Percentiles rank a stretch among this genome's conserved stretches.
Conservation (phyloP, 352 stramenopile genomes). For the Albugo candida region DNA sequence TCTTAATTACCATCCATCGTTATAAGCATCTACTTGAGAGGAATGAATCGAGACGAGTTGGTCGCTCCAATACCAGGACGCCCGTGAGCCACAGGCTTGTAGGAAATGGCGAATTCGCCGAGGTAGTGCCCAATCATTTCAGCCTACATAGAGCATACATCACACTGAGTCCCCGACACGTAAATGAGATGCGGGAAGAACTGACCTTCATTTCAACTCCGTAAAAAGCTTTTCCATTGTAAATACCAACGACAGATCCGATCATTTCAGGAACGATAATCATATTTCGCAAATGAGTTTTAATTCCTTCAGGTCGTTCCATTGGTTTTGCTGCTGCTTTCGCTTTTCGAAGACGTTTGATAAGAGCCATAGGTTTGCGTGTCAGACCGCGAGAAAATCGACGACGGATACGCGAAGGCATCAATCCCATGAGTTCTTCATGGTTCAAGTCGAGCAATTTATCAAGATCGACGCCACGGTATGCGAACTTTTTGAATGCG, state of each 20-base stretch:
- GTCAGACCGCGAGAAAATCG: constrained; percentile 98
- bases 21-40: constrained; percentile 86
- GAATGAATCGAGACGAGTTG: constrained; percentile 97
- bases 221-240: constrained; percentile 99
- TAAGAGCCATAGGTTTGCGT: constrained; percentile 98
- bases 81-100: constrained; percentile 96
- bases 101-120: constrained; percentile 98
- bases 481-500: constrained; percentile 99
- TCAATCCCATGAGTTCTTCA: constrained; percentile 98
- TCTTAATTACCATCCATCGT: too few relatives aligned
- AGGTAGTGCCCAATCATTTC: constrained; percentile 99
- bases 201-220: constrained; percentile 98
- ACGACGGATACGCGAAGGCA: constrained; percentile 89
- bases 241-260: constrained; percentile 97
- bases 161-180: background rate
- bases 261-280: constrained; percentile 99
- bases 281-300: constrained; percentile 99
- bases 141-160: constrained; percentile 23
- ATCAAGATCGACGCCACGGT: constrained; percentile 97
- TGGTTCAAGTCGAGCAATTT: constrained; percentile 98
- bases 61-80: constrained; percentile 97
- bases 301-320: constrained; percentile 97
- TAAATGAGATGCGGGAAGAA: constrained; percentile 10
- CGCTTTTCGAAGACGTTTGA: constrained; percentile 98
- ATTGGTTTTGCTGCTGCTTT: constrained; percentile 95